Evolutionary conservation across 2,329 filamentous ascomycete species (phyloP).

Genomic region (Annulohypoxylon truncatum): DNA sequence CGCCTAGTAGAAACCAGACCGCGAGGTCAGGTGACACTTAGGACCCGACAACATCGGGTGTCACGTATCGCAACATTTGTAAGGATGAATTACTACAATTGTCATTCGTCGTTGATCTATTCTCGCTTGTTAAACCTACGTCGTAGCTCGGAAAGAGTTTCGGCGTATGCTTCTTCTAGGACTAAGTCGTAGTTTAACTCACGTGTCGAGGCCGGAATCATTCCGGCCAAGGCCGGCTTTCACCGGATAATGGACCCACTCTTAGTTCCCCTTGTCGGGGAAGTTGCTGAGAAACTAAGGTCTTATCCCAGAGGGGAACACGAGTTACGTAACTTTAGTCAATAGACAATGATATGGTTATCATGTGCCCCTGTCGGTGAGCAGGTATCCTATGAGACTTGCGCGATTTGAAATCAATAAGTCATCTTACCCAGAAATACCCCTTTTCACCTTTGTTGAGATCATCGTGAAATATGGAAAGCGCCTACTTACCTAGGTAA

Average conservation of each 20-base stretch:
- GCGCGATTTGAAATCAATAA: not conserved
- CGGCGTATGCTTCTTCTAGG: not conserved
- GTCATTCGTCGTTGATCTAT: not conserved
- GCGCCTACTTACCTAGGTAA: not conserved
- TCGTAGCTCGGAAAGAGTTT: not conserved
- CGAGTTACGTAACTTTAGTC: slow-evolving; percentile 25
- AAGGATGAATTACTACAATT: not conserved
- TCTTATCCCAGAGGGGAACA: slow-evolving; percentile 12
- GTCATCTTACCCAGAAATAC: not conserved
- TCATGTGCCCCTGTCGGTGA: not conserved
- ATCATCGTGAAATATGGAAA: not conserved
- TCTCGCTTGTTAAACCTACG: not conserved
- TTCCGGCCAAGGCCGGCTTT: slow-evolving; percentile 42
- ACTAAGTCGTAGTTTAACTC: slow-evolving; percentile 3
- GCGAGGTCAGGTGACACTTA: not conserved
- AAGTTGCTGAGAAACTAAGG: not conserved
- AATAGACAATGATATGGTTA: not conserved
- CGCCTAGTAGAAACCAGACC: not conserved
- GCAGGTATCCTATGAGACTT: not conserved
- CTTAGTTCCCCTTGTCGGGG: slow-evolving; percentile 23
- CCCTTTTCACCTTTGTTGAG: not conserved
- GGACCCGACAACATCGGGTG: not conserved
- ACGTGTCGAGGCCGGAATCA: slow-evolving; percentile 42
- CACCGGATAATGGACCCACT: slow-evolving; percentile 25
- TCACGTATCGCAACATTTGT: not conserved